Evolutionary conservation across 305 asterid genomes (phyloP).

Genomic region (Caryopteris hybrid): DNA sequence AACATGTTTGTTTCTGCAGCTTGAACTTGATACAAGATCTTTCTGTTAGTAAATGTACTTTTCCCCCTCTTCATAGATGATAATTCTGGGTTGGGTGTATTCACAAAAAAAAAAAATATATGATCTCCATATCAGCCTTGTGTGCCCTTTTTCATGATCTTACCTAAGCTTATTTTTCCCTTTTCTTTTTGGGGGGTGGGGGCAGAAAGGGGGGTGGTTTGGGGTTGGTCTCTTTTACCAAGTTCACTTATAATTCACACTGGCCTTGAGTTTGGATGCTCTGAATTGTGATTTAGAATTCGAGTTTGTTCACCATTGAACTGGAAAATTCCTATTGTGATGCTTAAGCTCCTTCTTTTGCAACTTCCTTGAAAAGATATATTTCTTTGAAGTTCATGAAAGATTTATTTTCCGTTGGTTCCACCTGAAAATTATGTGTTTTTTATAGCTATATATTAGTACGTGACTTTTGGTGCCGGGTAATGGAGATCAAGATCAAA

Average conservation of each 20-base stretch:
- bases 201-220: not conserved
- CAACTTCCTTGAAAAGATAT: not conserved
- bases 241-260: not conserved
- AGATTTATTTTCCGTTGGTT: not conserved
- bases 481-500: not conserved
- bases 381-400: not conserved
- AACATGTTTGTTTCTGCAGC: not conserved
- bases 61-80: not conserved
- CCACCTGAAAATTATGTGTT: not conserved
- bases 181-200: not conserved
- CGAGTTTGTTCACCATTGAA: not conserved
- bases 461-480: not conserved
- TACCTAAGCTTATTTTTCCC: not conserved
- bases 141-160: not conserved
- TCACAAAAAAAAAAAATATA: not conserved
- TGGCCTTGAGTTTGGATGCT: not conserved
- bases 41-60: not conserved
- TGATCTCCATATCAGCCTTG: not conserved
- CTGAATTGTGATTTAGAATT: not conserved
- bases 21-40: not conserved
- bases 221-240: not conserved
- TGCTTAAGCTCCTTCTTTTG: not conserved
- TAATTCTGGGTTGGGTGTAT: not conserved
- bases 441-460: too few relatives aligned
- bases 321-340: not conserved